These are phyloP conservation scores for Trichoderma harzianum DNA, from an alignment of 2,329 filamentous ascomycete genomes.

Conservation along the genomic window DNA sequence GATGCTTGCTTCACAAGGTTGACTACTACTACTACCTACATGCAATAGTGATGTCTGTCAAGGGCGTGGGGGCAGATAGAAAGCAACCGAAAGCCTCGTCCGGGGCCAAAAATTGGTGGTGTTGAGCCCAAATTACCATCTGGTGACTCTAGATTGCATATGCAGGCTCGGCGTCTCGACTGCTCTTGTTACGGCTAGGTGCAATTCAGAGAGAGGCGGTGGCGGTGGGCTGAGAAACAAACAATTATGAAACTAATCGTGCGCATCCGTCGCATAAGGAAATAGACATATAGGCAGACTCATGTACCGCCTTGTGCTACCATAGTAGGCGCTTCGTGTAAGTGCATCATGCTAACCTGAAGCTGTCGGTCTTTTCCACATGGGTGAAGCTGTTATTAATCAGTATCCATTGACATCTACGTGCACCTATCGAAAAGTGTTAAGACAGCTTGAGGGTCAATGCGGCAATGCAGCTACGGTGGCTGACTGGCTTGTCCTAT, in stretches of 20 bases:
- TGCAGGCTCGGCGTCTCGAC: background rate
- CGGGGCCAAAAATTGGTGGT: background rate
- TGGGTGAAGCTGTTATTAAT: background rate
- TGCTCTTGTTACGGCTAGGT: background rate
- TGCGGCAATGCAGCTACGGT: background rate
- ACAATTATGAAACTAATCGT: background rate
- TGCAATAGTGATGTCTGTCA: background rate
- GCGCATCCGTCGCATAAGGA: background rate
- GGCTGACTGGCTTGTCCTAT: too few species aligned
- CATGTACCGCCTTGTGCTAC: background rate
- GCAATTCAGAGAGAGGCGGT: background rate
- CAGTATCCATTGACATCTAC: background rate
- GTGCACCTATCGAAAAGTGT: background rate
- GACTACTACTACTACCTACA: background rate
- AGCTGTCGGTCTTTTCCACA: background rate
- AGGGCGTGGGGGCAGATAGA: background rate
- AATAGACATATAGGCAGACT: background rate
- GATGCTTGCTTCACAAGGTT: background rate
- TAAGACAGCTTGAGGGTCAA: background rate
- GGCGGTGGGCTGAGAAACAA: background rate
- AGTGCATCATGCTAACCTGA: background rate
- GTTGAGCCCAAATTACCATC: background rate
- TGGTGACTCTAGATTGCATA: background rate
- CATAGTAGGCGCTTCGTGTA: background rate
- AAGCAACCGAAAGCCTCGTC: background rate